phyloP scores from a whole-genome alignment of 2,329 filamentous ascomycete species.

The Epichloe bromicola region DNA sequence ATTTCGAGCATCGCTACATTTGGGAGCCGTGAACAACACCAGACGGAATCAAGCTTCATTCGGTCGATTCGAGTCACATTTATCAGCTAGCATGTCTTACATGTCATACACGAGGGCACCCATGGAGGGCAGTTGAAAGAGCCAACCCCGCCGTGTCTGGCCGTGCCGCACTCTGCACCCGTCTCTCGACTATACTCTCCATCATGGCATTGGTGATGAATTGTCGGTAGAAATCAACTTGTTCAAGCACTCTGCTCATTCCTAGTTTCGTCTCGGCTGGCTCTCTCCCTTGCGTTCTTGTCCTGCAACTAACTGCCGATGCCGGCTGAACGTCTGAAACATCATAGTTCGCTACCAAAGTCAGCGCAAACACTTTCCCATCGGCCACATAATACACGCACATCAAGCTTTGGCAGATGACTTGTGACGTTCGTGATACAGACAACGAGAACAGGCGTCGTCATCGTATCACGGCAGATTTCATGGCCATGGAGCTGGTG shows the following conservation, averaged over 20 bases:
- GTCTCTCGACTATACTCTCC: too few relatives aligned
- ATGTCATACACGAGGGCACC: not conserved
- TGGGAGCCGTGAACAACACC: too few relatives aligned
- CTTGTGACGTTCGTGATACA: not conserved
- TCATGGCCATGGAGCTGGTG: not conserved
- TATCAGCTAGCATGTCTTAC: not conserved
- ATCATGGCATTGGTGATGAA: too few relatives aligned
- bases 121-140: not conserved
- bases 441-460: not conserved
- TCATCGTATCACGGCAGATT: not conserved
- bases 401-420: not conserved
- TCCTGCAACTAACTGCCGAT: not conserved
- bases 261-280: not conserved
- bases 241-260: not conserved
- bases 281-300: not conserved
- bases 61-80: too few relatives aligned
- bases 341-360: too few relatives aligned
- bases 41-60: too few relatives aligned
- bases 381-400: not conserved
- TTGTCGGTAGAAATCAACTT: too few relatives aligned
- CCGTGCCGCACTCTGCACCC: too few relatives aligned
- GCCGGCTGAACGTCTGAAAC: not conserved
- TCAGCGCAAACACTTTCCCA: too few relatives aligned
- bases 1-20: too few relatives aligned
- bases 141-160: too few relatives aligned